Evolutionary conservation across 257 asterid species (phyloP).

Genomic region (Nicotiana obtusifolia): DNA sequence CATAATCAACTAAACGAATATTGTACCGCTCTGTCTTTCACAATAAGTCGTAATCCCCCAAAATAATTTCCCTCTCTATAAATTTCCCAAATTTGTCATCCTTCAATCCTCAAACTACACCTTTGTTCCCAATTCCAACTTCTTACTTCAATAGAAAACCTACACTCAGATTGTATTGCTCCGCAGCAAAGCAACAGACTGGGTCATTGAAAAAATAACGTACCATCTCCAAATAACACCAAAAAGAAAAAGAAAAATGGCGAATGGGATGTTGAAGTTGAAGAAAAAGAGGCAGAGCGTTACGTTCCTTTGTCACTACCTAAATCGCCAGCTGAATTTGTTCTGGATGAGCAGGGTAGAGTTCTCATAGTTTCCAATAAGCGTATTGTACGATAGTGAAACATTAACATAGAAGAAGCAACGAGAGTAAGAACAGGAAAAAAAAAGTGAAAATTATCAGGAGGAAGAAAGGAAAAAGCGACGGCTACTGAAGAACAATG

Average conservation of each 20-base stretch:
- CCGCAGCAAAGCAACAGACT: constrained; percentile 27
- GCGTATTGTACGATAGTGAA: constrained; percentile 68
- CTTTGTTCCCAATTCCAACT: background rate
- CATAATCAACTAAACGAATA: no score
- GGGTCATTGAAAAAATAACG: constrained; percentile 30
- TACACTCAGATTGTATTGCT: constrained; percentile 20
- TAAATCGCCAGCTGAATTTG: constrained; percentile 93
- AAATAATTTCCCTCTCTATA: background rate
- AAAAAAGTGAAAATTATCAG: no score
- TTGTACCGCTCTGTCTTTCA: no score
- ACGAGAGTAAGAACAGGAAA: no score
- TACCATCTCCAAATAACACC: background rate
- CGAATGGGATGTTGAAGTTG: constrained; percentile 16
- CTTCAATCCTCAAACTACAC: background rate
- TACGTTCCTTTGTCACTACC: constrained; percentile 63
- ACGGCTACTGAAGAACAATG: no score
- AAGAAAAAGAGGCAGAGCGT: constrained; percentile 11
- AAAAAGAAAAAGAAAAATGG: constrained; percentile 27
- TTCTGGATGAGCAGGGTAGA: constrained; percentile 74
- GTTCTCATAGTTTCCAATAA: constrained; percentile 75
- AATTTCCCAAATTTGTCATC: background rate
- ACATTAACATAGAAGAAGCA: no score
- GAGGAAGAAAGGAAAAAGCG: no score
- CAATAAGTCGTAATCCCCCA: no score
- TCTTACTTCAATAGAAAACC: background rate